Conservation (phyloP, 2,329 filamentous ascomycete genomes). For the Cladorrhinum sp. region DNA sequence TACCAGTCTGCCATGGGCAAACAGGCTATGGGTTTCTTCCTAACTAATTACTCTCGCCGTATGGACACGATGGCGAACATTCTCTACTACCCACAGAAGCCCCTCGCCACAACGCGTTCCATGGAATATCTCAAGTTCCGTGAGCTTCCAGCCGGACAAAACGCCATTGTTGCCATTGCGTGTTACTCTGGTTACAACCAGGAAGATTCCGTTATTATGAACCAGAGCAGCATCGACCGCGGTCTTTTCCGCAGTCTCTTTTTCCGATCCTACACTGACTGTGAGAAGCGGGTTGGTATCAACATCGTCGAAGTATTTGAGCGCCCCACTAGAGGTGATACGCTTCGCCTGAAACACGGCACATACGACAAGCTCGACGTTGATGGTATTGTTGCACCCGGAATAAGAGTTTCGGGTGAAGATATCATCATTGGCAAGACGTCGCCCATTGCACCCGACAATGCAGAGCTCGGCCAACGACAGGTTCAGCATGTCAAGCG, state of each 20-base stretch:
- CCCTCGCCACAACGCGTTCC: slow-evolving; percentile 88
- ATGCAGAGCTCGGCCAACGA: slow-evolving; percentile 88
- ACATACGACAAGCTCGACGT: slow-evolving; percentile 98
- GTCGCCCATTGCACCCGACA: slow-evolving; percentile 87
- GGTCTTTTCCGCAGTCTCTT: slow-evolving; percentile 96
- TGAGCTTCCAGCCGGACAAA: slow-evolving; percentile 93
- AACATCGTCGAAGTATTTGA: slow-evolving; percentile 92
- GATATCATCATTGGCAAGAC: slow-evolving; percentile 99
- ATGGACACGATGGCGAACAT: slow-evolving; percentile 99
- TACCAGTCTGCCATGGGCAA: slow-evolving; percentile 99
- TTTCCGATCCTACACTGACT: slow-evolving; percentile 95
- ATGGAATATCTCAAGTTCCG: slow-evolving; percentile 99
- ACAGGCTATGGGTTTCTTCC: slow-evolving; percentile 98
- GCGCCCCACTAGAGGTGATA: slow-evolving; percentile 86
- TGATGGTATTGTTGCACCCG: slow-evolving; percentile 90
- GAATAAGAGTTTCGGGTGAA: slow-evolving; percentile 91
- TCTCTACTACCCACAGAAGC: slow-evolving; percentile 97
- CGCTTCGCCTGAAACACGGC: slow-evolving; percentile 86
- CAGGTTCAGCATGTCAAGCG: slow-evolving; percentile 88
- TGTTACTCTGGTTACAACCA: slow-evolving; percentile 99
- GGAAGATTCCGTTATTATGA: slow-evolving; percentile 99
- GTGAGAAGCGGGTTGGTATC: slow-evolving; percentile 93
- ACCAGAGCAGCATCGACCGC: slow-evolving; percentile 97
- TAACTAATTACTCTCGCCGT: slow-evolving; percentile 93
- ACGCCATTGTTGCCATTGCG: slow-evolving; percentile 95